Evolutionary conservation across 192 early-diverging fungal genomes (phyloP).

Genomic region (Gigaspora rosea): DNA sequence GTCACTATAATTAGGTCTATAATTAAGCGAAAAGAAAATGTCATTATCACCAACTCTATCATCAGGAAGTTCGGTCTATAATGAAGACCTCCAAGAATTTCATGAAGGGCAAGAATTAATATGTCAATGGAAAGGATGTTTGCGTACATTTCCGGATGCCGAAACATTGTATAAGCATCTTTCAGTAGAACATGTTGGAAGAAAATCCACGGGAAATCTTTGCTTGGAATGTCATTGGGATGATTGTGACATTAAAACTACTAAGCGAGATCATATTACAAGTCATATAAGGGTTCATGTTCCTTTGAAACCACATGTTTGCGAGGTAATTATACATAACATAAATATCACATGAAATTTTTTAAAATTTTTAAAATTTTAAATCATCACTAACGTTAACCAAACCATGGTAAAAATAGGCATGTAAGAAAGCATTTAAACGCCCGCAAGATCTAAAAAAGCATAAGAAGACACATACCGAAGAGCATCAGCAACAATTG

Average conservation of each 20-base stretch:
- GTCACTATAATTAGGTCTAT: no score
- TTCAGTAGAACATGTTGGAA: slow-evolving; percentile 86
- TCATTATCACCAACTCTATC: neutral
- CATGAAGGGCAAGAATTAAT: neutral
- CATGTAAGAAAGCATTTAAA: slow-evolving; percentile 85
- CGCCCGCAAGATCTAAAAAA: slow-evolving; percentile 94
- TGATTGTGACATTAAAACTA: slow-evolving; percentile 67
- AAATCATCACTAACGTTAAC: no score
- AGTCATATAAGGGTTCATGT: slow-evolving; percentile 93
- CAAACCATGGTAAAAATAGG: slow-evolving; percentile 41
- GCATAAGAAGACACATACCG: slow-evolving; percentile 81
- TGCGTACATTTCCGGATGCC: slow-evolving; percentile 66
- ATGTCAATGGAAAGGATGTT: slow-evolving; percentile 54
- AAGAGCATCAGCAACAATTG: slow-evolving; percentile 38
- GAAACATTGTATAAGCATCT: slow-evolving; percentile 86
- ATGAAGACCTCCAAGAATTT: neutral
- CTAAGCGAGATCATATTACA: slow-evolving; percentile 96
- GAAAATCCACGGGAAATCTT: slow-evolving; percentile 85
- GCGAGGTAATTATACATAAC: slow-evolving; percentile 51
- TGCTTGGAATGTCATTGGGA: slow-evolving; percentile 90
- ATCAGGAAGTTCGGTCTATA: neutral
- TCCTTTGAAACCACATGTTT: slow-evolving; percentile 85
- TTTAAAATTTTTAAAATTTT: no score
- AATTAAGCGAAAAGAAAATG: neutral
- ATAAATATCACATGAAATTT: neutral